These are phyloP conservation scores for Mrakia gelida DNA, from an alignment of 768 basidiomycete genomes.

Conservation along the genomic window DNA sequence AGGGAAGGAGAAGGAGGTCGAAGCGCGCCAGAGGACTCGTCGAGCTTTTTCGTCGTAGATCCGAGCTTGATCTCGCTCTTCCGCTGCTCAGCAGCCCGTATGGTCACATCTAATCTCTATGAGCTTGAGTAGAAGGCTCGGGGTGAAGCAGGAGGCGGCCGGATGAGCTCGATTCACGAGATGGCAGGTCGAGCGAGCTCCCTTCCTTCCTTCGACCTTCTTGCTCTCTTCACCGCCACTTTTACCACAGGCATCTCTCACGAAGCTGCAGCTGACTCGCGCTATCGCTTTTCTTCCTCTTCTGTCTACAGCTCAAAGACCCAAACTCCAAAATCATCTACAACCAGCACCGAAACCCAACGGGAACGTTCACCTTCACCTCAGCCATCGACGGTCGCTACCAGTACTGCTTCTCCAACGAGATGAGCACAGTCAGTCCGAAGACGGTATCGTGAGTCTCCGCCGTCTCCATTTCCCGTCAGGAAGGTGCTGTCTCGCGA, in stretches of 20 bases:
- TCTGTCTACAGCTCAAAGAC: constrained; percentile 65
- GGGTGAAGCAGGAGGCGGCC: not conserved
- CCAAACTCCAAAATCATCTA: constrained; percentile 63
- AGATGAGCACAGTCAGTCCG: constrained; percentile 94
- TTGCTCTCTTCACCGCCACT: not conserved
- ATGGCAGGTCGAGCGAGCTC: constrained; percentile 8
- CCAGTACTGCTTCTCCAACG: constrained; percentile 97
- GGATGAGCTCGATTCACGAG: not conserved
- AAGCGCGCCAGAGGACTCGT: not conserved
- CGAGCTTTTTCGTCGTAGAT: too few relatives aligned
- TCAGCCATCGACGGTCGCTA: constrained; percentile 81
- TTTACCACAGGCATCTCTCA: not conserved
- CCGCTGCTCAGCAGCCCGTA: too few relatives aligned
- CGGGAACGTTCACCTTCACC: constrained; percentile 81
- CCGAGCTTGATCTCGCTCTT: not conserved
- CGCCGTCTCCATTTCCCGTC: too few relatives aligned
- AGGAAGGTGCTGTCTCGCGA: too few relatives aligned
- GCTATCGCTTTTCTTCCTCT: not conserved
- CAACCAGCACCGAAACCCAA: constrained; percentile 80
- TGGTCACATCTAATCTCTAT: too few relatives aligned
- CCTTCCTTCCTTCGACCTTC: constrained; percentile 1
- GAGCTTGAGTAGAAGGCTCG: not conserved
- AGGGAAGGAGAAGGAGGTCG: not conserved
- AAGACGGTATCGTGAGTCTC: constrained; percentile 79
- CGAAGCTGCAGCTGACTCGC: not conserved